These are phyloP conservation scores for Mrakia blollopis DNA, from an alignment of 768 basidiomycete genomes.

Conservation along the genomic window DNA sequence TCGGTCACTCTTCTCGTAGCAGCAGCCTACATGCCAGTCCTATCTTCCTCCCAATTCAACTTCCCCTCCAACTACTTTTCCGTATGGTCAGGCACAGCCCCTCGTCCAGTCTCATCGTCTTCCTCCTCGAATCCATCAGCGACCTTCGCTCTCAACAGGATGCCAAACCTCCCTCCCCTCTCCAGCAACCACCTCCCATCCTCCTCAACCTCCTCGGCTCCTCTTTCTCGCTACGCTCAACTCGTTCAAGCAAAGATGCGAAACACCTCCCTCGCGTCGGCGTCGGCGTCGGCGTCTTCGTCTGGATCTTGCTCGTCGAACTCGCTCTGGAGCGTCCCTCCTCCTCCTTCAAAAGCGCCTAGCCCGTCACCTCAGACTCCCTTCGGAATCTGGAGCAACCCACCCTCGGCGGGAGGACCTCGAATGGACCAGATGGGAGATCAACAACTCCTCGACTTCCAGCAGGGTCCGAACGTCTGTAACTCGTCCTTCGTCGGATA, in stretches of 20 bases:
- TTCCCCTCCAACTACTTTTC: background rate
- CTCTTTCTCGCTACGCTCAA: conserved; percentile 10
- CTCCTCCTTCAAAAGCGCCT: background rate
- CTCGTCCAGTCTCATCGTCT: background rate
- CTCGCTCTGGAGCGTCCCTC: background rate
- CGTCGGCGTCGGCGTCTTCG: background rate
- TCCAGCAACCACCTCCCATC: background rate
- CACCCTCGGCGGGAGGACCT: background rate
- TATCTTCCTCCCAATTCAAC: background rate
- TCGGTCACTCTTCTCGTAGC: background rate
- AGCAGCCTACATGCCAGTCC: background rate
- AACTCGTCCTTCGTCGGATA: background rate
- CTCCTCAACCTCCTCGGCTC: background rate
- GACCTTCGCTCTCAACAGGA: background rate
- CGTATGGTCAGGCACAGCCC: conserved; percentile 1
- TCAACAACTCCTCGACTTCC: background rate
- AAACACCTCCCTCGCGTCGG: background rate
- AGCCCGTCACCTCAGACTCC: background rate
- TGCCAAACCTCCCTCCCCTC: background rate
- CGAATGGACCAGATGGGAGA: background rate
- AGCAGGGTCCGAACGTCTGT: background rate
- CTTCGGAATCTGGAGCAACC: background rate
- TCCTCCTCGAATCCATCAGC: background rate
- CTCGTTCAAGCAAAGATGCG: conserved; percentile 8
- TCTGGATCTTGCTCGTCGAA: background rate